Base-by-base conservation (phyloP, 2,329 filamentous ascomycete genomes). In the Trichoderma oligosporum region DNA sequence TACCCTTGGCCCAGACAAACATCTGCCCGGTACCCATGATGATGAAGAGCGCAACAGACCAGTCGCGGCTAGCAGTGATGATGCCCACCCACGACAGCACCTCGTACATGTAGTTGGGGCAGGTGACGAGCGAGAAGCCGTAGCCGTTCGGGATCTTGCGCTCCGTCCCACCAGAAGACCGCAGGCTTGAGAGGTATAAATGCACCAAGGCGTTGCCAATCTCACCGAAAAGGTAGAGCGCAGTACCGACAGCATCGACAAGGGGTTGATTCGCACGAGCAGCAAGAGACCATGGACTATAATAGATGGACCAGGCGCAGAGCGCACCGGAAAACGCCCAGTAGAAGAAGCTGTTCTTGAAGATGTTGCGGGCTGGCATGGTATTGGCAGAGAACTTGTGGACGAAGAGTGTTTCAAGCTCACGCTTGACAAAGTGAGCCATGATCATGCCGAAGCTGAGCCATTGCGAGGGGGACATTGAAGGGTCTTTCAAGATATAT, bases 51-150 rank as follows among this genome's bases (percentile, higher is more conserved):
- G 85, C 77, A 0, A 94, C 89, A 49, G 85, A 82, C 78, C 88
- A 87, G 74, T 87, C 92, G 67, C 89, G 86, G 65, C 85, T 91
- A 54, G 93, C 82, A 41, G 96, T 70, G 64, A 88, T 86, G 56
- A 97, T 80, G 24, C 91, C 92, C 27, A 89, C 65, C 94, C 94
- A 99, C 0, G 92, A 84, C 35, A 96, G 72, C 6, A 89, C 80
- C 75, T 99, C 94, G 65, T 95, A 97, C 78, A 96, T 84, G 78
- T 99, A 99, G 77, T 99, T 99, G 39, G 94, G 94, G 76, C 92
- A 96, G 11, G 94, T 99, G 52, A 99, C 93, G 33, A 89, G 75
- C 62, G 78, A 79, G 73, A 97, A 97, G 27, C 92, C 90, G 58
- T 93, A 84, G 24, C 94, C 94, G 57, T 78, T 78, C 1, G 94